A percentile compares a stretch with the other conserved stretches of the same genome.
phyloP scores from a whole-genome alignment of 2,329 filamentous ascomycete species.

The Plectosphaerella plurivora region DNA sequence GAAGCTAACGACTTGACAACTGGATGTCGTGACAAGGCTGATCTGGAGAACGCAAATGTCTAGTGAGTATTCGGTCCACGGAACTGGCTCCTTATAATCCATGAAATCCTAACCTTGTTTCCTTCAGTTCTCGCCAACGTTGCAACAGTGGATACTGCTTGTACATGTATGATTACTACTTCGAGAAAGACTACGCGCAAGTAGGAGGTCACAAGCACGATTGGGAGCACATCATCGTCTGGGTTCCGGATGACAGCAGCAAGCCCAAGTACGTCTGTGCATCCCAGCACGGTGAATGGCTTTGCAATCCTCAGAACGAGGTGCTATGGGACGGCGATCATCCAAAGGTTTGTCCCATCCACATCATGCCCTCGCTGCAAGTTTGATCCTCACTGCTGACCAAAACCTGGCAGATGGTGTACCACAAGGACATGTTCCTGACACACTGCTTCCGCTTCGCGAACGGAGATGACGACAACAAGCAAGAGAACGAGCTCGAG shows the following conservation, averaged over 20 bases:
- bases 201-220: constrained; percentile 28
- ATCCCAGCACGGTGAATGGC: background rate
- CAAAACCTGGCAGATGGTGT: background rate
- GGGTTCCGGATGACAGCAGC: background rate
- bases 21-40: constrained; percentile 20
- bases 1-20: constrained; percentile 8
- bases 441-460: background rate
- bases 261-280: background rate
- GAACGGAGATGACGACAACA: background rate
- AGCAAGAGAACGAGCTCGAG: background rate
- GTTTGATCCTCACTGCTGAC: too few species aligned
- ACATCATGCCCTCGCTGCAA: too few species aligned
- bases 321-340: background rate
- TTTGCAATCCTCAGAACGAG: background rate
- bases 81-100: too few species aligned
- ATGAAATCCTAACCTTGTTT: too few species aligned
- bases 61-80: constrained; percentile 12
- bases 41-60: constrained; percentile 24
- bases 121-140: constrained; percentile 18
- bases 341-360: background rate
- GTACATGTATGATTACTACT: constrained; percentile 22
- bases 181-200: constrained; percentile 18
- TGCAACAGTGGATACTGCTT: constrained; percentile 27
- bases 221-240: constrained; percentile 27
- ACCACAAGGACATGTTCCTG: background rate